These are phyloP conservation scores for Straminergon stramineum DNA, from an alignment of 225 moss, liverwort and hornwort genomes.

Conservation along the genomic window DNA sequence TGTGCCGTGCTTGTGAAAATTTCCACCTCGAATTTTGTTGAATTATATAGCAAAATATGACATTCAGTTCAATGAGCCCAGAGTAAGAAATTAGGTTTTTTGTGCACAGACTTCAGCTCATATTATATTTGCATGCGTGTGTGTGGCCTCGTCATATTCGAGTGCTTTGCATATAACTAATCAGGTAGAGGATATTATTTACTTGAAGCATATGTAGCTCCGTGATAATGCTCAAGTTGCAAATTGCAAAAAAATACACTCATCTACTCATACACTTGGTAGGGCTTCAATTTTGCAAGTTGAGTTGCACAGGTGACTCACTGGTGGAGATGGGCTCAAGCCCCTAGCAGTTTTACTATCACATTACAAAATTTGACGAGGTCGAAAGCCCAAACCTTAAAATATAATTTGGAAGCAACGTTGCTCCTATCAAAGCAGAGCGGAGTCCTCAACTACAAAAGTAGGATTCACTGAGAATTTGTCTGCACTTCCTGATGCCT, in stretches of 20 bases:
- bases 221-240: not conserved
- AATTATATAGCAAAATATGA: not conserved
- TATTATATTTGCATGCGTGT: not conserved
- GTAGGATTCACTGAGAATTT: not conserved
- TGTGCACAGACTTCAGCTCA: not conserved
- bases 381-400: not conserved
- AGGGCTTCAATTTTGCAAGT: too few relatives aligned
- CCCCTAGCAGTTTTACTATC: not conserved
- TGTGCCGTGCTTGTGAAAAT: not conserved
- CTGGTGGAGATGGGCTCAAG: not conserved
- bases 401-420: not conserved
- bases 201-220: not conserved
- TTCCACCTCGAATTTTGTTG: not conserved
- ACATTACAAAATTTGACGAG: not conserved
- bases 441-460: not conserved
- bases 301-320: not conserved
- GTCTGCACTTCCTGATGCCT: not conserved
- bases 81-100: not conserved
- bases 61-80: not conserved
- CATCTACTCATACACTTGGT: too few relatives aligned
- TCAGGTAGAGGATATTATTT: not conserved
- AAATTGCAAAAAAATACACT: too few relatives aligned
- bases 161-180: too few relatives aligned
- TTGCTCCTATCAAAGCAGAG: not conserved
- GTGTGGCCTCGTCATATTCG: not conserved